Conservation (phyloP, 345 rosid species). For the Hypericum androsaemum region DNA sequence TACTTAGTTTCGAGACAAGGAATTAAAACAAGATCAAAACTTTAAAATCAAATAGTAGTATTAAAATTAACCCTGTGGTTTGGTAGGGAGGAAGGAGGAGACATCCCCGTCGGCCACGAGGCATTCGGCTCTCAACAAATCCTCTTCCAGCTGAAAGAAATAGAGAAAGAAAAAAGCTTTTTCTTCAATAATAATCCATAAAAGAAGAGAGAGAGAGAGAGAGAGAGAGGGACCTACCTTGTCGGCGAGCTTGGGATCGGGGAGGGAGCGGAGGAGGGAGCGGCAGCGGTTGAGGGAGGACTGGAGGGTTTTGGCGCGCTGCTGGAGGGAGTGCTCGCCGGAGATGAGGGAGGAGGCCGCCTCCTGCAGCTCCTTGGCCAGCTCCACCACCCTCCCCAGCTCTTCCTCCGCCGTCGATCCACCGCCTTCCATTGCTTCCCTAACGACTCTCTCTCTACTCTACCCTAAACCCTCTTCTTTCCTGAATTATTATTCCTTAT, state of each 20-base stretch:
- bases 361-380: slow-evolving; percentile 73
- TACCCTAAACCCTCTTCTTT: neutral
- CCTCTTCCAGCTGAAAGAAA: slow-evolving; percentile 60
- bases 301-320: slow-evolving; percentile 56
- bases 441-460: neutral
- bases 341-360: slow-evolving; percentile 48
- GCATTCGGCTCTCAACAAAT: slow-evolving; percentile 69
- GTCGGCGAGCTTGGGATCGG: slow-evolving; percentile 45
- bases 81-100: slow-evolving; percentile 66
- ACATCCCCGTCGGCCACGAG: slow-evolving; percentile 73
- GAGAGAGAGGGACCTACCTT: slow-evolving; percentile 33
- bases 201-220: neutral
- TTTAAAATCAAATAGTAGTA: neutral
- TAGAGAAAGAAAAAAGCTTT: neutral
- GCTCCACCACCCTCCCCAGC: slow-evolving; percentile 50
- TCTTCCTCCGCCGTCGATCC: slow-evolving; percentile 32
- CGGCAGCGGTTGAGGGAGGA: slow-evolving; percentile 61
- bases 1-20: neutral
- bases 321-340: slow-evolving; percentile 58
- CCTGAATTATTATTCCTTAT: too few relatives aligned
- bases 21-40: neutral
- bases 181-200: neutral
- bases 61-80: slow-evolving; percentile 44
- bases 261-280: slow-evolving; percentile 34
- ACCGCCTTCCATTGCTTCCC: neutral